Evolutionary conservation across 306 rosid genomes (phyloP).

Genomic region (Parietaria judaica): DNA sequence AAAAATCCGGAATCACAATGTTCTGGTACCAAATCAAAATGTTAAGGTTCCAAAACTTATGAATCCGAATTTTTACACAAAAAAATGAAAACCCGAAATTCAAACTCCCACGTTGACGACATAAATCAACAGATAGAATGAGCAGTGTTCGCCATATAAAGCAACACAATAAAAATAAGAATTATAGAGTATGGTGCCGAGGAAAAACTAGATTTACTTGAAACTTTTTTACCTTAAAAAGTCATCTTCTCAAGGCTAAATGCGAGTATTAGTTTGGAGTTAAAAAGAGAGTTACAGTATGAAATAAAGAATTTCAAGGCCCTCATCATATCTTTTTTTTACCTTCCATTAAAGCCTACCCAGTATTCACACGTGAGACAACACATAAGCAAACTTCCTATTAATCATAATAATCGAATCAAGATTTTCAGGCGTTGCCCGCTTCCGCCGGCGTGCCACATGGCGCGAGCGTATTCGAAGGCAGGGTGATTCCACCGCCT

Average conservation of each 20-base stretch:
- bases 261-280: conserved; percentile 54
- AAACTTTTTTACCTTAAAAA: conserved; percentile 25
- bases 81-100: too few species aligned
- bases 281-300: conserved; percentile 52
- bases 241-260: conserved; percentile 45
- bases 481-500: conserved; percentile 82
- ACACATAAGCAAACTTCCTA: conserved; percentile 20
- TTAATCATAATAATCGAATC: neutral
- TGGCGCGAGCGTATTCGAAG: conserved; percentile 67
- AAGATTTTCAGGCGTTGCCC: conserved; percentile 41
- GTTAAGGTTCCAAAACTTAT: too few species aligned
- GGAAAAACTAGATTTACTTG: conserved; percentile 37
- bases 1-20: too few species aligned
- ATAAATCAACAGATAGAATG: neutral
- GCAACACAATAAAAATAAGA: conserved; percentile 7
- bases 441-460: conserved; percentile 45
- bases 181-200: conserved; percentile 15
- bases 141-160: neutral
- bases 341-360: conserved; percentile 39
- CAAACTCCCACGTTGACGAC: too few species aligned
- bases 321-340: conserved; percentile 32
- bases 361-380: conserved; percentile 78
- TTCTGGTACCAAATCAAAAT: too few species aligned
- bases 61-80: too few species aligned
- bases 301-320: conserved; percentile 62